Evolutionary conservation across 768 basidiomycete species (phyloP), one percentile per base, ranked within the genome.

Genomic region (Leucocoprinus sp.): DNA sequence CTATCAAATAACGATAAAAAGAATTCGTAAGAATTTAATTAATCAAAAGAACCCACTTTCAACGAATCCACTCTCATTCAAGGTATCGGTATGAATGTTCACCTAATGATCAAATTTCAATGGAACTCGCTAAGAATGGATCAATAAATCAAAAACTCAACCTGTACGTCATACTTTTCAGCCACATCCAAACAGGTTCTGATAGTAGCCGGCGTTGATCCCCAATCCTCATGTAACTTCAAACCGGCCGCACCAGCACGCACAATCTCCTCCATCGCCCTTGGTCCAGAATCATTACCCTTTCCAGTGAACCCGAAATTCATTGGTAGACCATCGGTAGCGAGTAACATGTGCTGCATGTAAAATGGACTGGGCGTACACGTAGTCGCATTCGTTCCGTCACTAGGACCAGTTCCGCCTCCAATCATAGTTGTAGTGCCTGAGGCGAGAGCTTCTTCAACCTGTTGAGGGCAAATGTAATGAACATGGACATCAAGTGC

Each of bases 161-260:
- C 84, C 74, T 98, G 95, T 3, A 99, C 88, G 61, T 99, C 96
- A 60, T 88, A 92, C 49, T 88, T 74, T 54, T 98, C 92, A 0
- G 71, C 93, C 15, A 98, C 75, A 43, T 82, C 77, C 53, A 99
- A 67, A 42, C 82, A 82, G 35, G 75, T 82, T 45, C 68, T 65
- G 52, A 98, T 97, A 1, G 77, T 76, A 14, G 78, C 78, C 0
- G 96, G 96, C 1, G 93, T 93, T 15, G 78, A 73, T 2, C 95
- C 95, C 95, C 95, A 97, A 61, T 98, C 95, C 62, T 98, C 96
- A 56, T 99, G 96, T 48, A 99, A 65, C 67, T 99, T 99, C 54
- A 98, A 61, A 1, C 96, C 96, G 11, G 74, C 77, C 1, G 89
- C 91, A 8, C 93, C 93, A 9, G 90, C 89, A 48, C 70, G 69